phyloP scores from a whole-genome alignment of 192 early-diverging fungal species.

The Allomyces macrogynus region DNA sequence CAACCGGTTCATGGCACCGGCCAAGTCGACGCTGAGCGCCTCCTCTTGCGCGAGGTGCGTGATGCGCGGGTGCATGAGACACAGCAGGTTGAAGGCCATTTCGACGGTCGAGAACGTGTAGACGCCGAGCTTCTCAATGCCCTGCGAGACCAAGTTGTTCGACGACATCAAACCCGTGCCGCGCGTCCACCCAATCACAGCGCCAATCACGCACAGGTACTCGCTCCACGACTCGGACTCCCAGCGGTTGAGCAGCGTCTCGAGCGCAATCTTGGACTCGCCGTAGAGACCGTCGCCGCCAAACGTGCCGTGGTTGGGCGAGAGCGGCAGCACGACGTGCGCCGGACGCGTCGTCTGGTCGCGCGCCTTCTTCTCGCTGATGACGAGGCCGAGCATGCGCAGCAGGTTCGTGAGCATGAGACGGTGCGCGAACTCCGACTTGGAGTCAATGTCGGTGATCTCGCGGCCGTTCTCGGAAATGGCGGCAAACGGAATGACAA shows the following conservation, averaged over 20 bases:
- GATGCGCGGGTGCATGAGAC: constrained; percentile 62
- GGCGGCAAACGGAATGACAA: constrained; percentile 85
- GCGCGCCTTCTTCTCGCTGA: constrained; percentile 52
- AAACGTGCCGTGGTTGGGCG: constrained; percentile 93
- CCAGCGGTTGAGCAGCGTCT: constrained; percentile 82
- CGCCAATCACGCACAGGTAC: constrained; percentile 72
- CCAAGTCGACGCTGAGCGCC: constrained; percentile 75
- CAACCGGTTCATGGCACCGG: constrained; percentile 77
- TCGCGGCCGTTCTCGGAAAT: constrained; percentile 74
- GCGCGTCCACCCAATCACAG: constrained; percentile 93
- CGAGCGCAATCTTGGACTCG: constrained; percentile 84
- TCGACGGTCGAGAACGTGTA: constrained; percentile 80
- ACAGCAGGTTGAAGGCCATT: constrained; percentile 85
- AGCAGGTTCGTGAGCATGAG: constrained; percentile 86
- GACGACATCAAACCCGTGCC: constrained; percentile 84
- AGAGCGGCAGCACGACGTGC: constrained; percentile 68
- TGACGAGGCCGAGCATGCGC: constrained; percentile 67
- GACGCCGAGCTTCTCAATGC: constrained; percentile 67
- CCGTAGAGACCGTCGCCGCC: constrained; percentile 80
- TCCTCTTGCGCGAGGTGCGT: constrained; percentile 46
- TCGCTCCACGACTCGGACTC: constrained; percentile 69
- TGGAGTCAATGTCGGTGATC: constrained; percentile 60
- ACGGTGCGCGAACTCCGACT: constrained; percentile 79
- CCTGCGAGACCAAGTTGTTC: constrained; percentile 76
- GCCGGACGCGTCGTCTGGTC: constrained; percentile 71